These are phyloP conservation scores for Melaleuca quinquenervia DNA, from an alignment of 345 rosid genomes.

Conservation along the genomic window DNA sequence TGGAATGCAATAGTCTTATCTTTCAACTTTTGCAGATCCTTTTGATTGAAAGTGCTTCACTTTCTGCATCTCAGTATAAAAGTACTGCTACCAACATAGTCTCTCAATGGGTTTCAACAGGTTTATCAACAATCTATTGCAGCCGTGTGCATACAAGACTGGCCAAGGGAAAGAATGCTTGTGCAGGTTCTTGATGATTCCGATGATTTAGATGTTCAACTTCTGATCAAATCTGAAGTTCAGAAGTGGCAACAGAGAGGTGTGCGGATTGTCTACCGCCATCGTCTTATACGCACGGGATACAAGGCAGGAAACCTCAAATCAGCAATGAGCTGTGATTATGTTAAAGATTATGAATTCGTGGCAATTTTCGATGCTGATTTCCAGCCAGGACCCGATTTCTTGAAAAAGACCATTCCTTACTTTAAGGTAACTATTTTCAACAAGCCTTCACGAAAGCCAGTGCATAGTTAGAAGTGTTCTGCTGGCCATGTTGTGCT, in stretches of 20 bases:
- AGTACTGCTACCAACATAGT: neutral
- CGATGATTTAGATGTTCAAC: constrained; percentile 64
- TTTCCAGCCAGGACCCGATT: constrained; percentile 85
- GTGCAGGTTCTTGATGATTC: constrained; percentile 86
- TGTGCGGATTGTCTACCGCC: constrained; percentile 60
- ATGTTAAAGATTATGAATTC: constrained; percentile 72
- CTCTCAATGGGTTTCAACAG: constrained; percentile 15
- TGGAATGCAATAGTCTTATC: neutral
- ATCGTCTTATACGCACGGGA: constrained; percentile 80
- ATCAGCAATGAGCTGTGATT: constrained; percentile 87
- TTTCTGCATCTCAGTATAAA: neutral
- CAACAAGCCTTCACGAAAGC: neutral
- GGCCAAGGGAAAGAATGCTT: constrained; percentile 92
- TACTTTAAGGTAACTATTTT: constrained; percentile 50
- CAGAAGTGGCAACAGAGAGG: constrained; percentile 92
- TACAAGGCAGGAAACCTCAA: constrained; percentile 93
- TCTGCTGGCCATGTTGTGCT: neutral
- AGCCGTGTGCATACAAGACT: constrained; percentile 67
- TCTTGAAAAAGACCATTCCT: constrained; percentile 76
- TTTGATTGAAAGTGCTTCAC: neutral
- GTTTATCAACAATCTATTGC: constrained; percentile 81
- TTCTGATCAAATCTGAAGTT: constrained; percentile 74
- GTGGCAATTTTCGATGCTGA: constrained; percentile 89
- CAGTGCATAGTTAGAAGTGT: neutral
- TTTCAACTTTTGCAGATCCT: neutral